Base-by-base conservation (phyloP, 108 stramenopile genomes). In the Phaeodactylum tricornutum region DNA sequence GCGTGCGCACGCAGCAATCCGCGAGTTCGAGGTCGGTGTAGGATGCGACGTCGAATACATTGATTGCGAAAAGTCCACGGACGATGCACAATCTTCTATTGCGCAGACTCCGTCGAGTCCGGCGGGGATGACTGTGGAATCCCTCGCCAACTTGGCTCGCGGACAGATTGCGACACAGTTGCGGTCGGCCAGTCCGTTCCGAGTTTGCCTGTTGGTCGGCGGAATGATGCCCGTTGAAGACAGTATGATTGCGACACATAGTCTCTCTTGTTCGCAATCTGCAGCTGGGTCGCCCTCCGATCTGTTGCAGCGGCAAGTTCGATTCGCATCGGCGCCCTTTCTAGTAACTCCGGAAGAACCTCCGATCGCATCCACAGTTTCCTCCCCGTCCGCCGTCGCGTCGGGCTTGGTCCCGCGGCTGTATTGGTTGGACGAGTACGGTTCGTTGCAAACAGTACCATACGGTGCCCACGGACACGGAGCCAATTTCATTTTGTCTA, bases 351-450 rank as follows among this genome's bases (percentile, higher is more conserved):
- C n/a, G n/a, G n/a, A n/a, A n/a, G n/a, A n/a, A n/a, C n/a, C n/a
- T n/a, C n/a, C n/a, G n/a, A n/a, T n/a, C n/a, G 39, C 5, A 9
- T 6, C 5, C 39, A n/a, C 6, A 6, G 19, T 20, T 6, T 41
- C 39, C 9, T 9, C 39, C 14, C 9, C 14, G 6, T 6, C 9
- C 5, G 14, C 5, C 5, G 14, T 14, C 5, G 14, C 5, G 21
- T n/a, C 6, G 17, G 49, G 41, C 29, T 29, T 36, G 29, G 5
- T 50, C 40, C 84, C 84, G 35, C 62, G 51, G 35, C 58, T 86
- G 22, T 81, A 71, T 54, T 82, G 85, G 85, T 50, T 87, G 9
- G 85, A 87, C 51, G 73, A 82, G 46, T 80, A 80, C 46, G 85
- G 85, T 11, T 79, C 85, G 7, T 57, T 74, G 28, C 85, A 82